Evolutionary conservation across 352 stramenopile species (phyloP), one percentile per base, ranked within the genome.

Genomic region (Phytopythium chamaehyphon): DNA sequence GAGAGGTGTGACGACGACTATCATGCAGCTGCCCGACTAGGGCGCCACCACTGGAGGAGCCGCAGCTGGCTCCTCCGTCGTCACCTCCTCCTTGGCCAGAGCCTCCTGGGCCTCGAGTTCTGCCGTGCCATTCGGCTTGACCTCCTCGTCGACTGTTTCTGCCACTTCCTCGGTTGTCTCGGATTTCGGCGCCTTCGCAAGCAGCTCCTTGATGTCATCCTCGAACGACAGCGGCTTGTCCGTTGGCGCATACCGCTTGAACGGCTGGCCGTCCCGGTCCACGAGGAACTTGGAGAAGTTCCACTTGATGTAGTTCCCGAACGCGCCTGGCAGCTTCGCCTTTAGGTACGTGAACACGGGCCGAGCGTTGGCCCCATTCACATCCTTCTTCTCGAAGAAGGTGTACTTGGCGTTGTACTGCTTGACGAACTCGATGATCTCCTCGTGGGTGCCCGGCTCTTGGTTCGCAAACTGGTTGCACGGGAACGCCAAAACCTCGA

Each of bases 231-330:
- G 9, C 40, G 62, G 62, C 42, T 48, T 49, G 22, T 57, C 50
- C 23, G 22, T 43, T 8, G 66, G 53, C 1, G 26, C 33, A 35
- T 60, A 66, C 10, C 59, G 54, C 54, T 66, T 66, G 59, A 31
- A 62, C 28, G 88, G 82, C 52, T 73, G 70, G 15, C 88, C 88
- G 39, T 93, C 74, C 51, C 79, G 73, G 69, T 96, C 88, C 10
- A 97, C 72, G n/a, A 97, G 57, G 61, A 97, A 97, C 65, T 93
- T 95, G 24, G 75, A 84, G 57, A 91, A 95, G 66, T 95, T 95
- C 88, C 86, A 95, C 54, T 84, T 76, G 61, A 96, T 77, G 58
- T 82, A 87, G 12, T 72, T 83, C 10, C 73, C 79, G 52, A 84
- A 75, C 55, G 86, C 56, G 7, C 62, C 66, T 1, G 79, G 75